Conservation (phyloP, 139 green algal genomes). For the Microglena sp. region DNA sequence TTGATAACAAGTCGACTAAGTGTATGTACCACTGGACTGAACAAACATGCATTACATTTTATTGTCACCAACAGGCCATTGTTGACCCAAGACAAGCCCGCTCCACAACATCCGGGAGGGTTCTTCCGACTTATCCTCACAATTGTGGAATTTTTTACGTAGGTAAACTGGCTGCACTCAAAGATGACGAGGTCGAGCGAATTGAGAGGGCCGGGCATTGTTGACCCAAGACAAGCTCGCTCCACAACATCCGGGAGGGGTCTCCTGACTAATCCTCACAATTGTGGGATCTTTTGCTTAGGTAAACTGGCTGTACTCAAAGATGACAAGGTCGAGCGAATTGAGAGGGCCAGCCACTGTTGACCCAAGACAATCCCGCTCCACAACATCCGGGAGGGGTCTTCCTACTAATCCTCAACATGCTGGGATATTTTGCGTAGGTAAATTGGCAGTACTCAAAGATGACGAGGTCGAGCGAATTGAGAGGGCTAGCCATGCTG, state of each 20-base stretch:
- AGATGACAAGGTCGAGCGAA: background rate
- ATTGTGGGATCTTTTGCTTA: background rate
- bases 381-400: too few species aligned
- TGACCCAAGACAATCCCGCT: too few species aligned
- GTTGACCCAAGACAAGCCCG: too few species aligned
- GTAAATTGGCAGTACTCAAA: conserved; percentile 25
- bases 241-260: too few species aligned
- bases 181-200: background rate
- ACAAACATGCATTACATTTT: background rate
- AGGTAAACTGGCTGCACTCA: background rate
- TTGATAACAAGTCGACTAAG: too few species aligned
- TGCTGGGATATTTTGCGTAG: conserved; percentile 50
- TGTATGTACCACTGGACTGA: too few species aligned
- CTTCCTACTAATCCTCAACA: conserved; percentile 13
- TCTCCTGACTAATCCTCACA: background rate
- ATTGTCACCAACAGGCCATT: too few species aligned
- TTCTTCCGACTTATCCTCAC: background rate
- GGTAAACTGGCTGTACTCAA: background rate
- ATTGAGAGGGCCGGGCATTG: background rate
- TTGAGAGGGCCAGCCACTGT: background rate
- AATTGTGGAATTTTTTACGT: background rate
- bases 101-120: too few species aligned
- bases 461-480: conserved; percentile 82
- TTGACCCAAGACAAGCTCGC: too few species aligned
- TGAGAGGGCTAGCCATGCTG: conserved; percentile 56